Conservation (phyloP, 2,329 filamentous ascomycete species). For the Alternaria metachromatica region DNA sequence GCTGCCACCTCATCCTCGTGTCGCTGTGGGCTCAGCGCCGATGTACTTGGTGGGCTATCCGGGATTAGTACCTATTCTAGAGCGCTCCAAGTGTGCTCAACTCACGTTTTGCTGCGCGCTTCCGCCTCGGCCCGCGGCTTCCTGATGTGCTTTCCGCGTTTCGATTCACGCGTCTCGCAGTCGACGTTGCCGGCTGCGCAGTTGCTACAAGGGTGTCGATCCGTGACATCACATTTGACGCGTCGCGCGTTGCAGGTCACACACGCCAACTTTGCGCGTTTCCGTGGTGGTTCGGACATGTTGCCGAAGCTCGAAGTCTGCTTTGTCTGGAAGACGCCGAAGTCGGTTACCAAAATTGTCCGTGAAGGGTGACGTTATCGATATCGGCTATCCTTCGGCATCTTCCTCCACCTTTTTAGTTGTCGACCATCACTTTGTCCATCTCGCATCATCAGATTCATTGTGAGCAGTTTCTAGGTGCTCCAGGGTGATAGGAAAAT, state of each 20-base stretch:
- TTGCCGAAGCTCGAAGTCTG: slow-evolving; percentile 15
- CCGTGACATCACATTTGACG: slow-evolving; percentile 56
- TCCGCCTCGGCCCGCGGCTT: slow-evolving; percentile 28
- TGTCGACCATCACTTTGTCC: neutral
- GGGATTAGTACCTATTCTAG: neutral
- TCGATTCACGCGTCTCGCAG: slow-evolving; percentile 53
- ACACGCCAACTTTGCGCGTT: slow-evolving; percentile 54
- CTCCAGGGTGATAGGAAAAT: no score
- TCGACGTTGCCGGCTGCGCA: slow-evolving; percentile 47
- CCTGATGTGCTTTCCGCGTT: slow-evolving; percentile 52
- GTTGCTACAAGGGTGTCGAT: slow-evolving; percentile 53
- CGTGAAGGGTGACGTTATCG: slow-evolving; percentile 11
- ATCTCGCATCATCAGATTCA: neutral
- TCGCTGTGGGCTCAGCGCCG: slow-evolving; percentile 21
- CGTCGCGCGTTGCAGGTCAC: slow-evolving; percentile 54
- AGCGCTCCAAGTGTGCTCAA: neutral
- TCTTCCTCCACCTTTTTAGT: neutral
- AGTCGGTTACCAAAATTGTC: slow-evolving; percentile 30
- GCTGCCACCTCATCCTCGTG: slow-evolving; percentile 39
- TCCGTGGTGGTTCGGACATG: slow-evolving; percentile 30
- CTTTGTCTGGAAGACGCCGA: slow-evolving; percentile 23
- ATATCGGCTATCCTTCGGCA: slow-evolving; percentile 29
- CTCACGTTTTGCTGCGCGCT: slow-evolving; percentile 25
- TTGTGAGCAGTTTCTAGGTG: no score
- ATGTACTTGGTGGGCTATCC: neutral